A percentile compares a stretch with the other conserved stretches of the same genome.
Conservation (phyloP, 106 monocot species). For the Phalaenopsis equestris region DNA sequence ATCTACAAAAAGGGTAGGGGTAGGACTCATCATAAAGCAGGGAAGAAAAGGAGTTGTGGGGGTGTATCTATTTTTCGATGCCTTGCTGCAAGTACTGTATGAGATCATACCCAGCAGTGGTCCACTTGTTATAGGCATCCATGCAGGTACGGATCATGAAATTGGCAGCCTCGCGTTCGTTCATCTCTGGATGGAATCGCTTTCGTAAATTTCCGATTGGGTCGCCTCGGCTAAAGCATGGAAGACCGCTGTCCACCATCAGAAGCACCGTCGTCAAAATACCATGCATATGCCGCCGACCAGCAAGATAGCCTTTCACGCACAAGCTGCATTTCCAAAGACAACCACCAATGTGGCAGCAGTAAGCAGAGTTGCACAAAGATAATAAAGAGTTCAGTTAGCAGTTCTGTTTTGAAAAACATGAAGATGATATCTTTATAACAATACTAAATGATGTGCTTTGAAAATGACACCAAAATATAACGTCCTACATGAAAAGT, state of each 20-base stretch:
- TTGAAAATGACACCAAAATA: too few species aligned
- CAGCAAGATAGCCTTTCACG: conserved; percentile 94
- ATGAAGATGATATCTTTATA: too few species aligned
- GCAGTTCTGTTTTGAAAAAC: too few species aligned
- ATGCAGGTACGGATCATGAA: conserved; percentile 85
- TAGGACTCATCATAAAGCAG: too few species aligned
- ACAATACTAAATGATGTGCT: too few species aligned
- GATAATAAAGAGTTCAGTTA: too few species aligned
- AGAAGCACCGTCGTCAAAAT: conserved; percentile 76
- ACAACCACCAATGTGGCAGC: neutral
- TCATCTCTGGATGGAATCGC: conserved; percentile 97
- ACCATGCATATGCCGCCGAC: conserved; percentile 79
- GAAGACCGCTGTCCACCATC: conserved; percentile 94
- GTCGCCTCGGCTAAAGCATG: conserved; percentile 96
- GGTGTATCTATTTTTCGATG: conserved; percentile 58
- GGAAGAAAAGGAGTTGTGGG: too few species aligned
- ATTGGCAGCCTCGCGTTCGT: conserved; percentile 91
- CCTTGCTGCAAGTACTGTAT: conserved; percentile 98
- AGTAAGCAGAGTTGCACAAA: too few species aligned
- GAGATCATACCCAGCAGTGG: conserved; percentile 94
- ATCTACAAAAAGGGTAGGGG: too few species aligned
- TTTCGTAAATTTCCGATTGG: conserved; percentile 86
- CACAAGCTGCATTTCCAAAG: conserved; percentile 52
- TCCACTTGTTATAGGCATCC: conserved; percentile 99
- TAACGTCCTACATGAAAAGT: too few species aligned